phyloP scores from a whole-genome alignment of 1,139 yeast genomes.

The Hyphopichia burtonii region DNA sequence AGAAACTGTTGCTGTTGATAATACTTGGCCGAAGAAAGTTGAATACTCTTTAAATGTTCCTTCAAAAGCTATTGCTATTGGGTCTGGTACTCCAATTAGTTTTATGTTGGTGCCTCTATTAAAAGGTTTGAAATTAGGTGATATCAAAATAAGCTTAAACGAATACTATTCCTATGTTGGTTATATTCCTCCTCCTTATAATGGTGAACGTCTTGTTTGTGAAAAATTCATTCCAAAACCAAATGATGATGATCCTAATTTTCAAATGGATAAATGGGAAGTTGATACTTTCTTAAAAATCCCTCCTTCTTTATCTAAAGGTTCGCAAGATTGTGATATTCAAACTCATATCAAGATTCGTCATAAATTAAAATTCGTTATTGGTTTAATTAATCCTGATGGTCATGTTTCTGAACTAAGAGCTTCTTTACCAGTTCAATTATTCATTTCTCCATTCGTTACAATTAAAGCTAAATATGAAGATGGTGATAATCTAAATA shows the following conservation, averaged over 20 bases:
- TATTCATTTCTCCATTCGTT: constrained; percentile 81
- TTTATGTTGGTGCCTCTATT: constrained; percentile 74
- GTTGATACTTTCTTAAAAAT: constrained; percentile 55
- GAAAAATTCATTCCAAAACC: constrained; percentile 36
- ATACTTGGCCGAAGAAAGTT: constrained; percentile 93
- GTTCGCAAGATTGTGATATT: constrained; percentile 84
- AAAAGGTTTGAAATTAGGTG: constrained; percentile 79
- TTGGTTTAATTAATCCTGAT: constrained; percentile 66
- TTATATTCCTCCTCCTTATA: constrained; percentile 50
- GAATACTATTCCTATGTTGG: constrained; percentile 71
- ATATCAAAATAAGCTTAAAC: constrained; percentile 60
- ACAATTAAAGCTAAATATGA: constrained; percentile 56
- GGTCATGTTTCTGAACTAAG: constrained; percentile 76
- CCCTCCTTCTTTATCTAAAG: constrained; percentile 70
- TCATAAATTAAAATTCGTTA: constrained; percentile 67
- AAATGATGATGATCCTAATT: constrained; percentile 36
- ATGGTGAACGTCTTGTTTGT: constrained; percentile 58
- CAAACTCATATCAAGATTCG: constrained; percentile 59
- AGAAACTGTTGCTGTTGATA: constrained; percentile 92
- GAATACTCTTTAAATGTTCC: constrained; percentile 89
- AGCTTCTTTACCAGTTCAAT: constrained; percentile 67
- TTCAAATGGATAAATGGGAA: constrained; percentile 75
- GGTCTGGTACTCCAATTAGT: constrained; percentile 70
- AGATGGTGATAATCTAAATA: constrained; percentile 4
- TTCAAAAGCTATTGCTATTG: constrained; percentile 85